Conservation (phyloP, 495 filamentous ascomycete species). For the Penicillium egyptiacum region DNA sequence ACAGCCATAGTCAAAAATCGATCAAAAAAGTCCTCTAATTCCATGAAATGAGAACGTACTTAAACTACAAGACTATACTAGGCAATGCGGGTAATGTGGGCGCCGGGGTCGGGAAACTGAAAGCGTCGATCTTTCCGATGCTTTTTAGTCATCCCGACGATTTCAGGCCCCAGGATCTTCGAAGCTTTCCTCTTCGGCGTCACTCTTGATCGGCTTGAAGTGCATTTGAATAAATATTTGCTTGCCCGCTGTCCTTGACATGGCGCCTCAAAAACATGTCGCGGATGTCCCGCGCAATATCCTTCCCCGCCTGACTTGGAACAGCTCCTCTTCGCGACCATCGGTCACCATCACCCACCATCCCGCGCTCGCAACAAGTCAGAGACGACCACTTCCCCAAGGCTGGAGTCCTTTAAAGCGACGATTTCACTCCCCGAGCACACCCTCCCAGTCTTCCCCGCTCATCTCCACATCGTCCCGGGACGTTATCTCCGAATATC, state of each 20-base stretch:
- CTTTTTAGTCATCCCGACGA: slow-evolving; percentile 23
- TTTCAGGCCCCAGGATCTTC: slow-evolving; percentile 14
- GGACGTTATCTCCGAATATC: slow-evolving; percentile 15
- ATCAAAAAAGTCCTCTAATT: slow-evolving; percentile 15
- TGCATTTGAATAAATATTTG: neutral
- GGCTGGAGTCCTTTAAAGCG: slow-evolving; percentile 27
- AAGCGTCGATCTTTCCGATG: slow-evolving; percentile 24
- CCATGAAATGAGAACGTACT: neutral
- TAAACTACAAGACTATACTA: neutral
- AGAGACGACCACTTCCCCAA: slow-evolving; percentile 24
- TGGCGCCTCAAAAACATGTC: slow-evolving; percentile 42
- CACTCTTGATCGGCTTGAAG: neutral
- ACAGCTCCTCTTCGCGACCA: slow-evolving; percentile 41
- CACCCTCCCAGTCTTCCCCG: slow-evolving; percentile 21
- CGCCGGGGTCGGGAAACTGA: slow-evolving; percentile 12
- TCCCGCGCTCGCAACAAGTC: slow-evolving; percentile 30
- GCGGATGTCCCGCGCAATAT: slow-evolving; percentile 42
- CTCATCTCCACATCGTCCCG: slow-evolving; percentile 25
- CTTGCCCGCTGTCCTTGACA: slow-evolving; percentile 13
- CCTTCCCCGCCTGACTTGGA: slow-evolving; percentile 49
- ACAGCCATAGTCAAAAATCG: slow-evolving; percentile 3
- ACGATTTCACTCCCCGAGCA: slow-evolving; percentile 21
- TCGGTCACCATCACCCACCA: slow-evolving; percentile 33
- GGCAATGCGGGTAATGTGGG: slow-evolving; percentile 6
- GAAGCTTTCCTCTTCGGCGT: slow-evolving; percentile 8